phyloP scores from a whole-genome alignment of 2,329 filamentous ascomycete genomes.

The Cytospora schulzeri region DNA sequence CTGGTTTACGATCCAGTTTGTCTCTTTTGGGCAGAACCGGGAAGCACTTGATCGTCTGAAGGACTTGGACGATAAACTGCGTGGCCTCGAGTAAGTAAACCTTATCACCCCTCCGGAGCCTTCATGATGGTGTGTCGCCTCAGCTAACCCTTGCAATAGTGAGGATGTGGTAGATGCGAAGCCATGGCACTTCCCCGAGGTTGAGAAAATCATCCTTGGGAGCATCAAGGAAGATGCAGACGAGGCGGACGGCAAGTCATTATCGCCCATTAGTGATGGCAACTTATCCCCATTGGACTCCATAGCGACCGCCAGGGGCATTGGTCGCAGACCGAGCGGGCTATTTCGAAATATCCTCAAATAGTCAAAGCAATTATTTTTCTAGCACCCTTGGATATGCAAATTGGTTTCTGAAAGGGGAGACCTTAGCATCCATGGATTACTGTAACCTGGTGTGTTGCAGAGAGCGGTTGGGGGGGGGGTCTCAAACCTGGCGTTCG shows the following conservation, averaged over 20 bases:
- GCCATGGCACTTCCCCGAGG: not conserved
- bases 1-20: conserved; percentile 1
- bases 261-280: no score
- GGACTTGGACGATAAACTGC: not conserved
- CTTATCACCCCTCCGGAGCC: not conserved
- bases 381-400: no score
- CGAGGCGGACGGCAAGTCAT: not conserved
- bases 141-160: not conserved
- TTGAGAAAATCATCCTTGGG: not conserved
- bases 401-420: no score
- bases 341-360: no score
- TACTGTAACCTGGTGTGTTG: no score
- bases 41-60: not conserved
- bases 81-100: not conserved
- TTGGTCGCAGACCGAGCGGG: no score
- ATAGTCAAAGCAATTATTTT: no score
- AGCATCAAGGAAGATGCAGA: conserved; percentile 2
- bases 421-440: no score
- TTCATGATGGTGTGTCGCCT: not conserved
- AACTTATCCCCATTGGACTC: no score
- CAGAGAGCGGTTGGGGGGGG: no score
- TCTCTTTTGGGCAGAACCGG: not conserved
- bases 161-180: conserved; percentile 3
- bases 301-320: no score
- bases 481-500: no score